These are phyloP conservation scores for Paramyrothecium roridum DNA, from an alignment of 2,329 filamentous ascomycete genomes.

Conservation along the genomic window DNA sequence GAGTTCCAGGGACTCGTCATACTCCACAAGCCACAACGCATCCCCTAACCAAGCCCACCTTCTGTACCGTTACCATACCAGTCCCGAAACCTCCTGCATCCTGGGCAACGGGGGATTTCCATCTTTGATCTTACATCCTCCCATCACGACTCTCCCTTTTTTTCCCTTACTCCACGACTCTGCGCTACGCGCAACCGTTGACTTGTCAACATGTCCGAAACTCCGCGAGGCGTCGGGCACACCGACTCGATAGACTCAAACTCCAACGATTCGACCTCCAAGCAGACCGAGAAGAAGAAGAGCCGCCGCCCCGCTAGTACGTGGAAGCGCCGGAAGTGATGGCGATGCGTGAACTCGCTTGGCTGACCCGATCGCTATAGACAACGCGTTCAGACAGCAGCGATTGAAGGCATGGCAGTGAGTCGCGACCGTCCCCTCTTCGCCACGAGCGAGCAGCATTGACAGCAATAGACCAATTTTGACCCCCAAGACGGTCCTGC, in stretches of 20 bases:
- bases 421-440: conserved; percentile 29
- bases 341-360: conserved; percentile 5
- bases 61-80: conserved; percentile 2
- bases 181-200: conserved; percentile 11
- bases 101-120: conserved; percentile 11
- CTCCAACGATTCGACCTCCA: conserved; percentile 45
- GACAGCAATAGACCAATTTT: conserved; percentile 72
- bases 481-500: conserved; percentile 89
- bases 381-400: conserved; percentile 96
- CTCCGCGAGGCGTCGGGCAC: conserved; percentile 39
- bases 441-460: conserved; percentile 20
- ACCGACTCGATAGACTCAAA: conserved; percentile 54
- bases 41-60: conserved; percentile 7
- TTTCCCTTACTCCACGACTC: conserved; percentile 10
- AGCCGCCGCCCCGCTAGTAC: conserved; percentile 86
- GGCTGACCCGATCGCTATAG: conserved; percentile 41
- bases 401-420: conserved; percentile 98
- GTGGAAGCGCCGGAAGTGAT: conserved; percentile 30
- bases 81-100: conserved; percentile 3
- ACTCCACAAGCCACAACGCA: conserved; percentile 17
- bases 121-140: conserved; percentile 7
- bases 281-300: conserved; percentile 74
- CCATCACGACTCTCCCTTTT: conserved; percentile 2
- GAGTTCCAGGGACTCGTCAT: conserved; percentile 11
- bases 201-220: conserved; percentile 43